Conservation (phyloP, 2,329 filamentous ascomycete species). For the Immersiporthe knoxdaviesiana region DNA sequence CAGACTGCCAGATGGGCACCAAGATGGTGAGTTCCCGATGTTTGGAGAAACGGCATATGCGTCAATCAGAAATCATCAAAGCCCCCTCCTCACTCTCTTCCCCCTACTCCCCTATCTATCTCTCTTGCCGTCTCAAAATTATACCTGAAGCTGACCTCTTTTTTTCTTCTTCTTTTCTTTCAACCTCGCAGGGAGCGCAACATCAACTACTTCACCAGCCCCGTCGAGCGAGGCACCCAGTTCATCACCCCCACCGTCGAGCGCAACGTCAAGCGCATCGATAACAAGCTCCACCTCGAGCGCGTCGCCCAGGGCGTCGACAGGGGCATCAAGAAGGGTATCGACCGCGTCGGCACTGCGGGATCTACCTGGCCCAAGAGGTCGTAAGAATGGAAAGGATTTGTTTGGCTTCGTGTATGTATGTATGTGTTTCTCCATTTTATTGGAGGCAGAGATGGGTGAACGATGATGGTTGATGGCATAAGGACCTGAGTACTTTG, state of each 20-base stretch:
- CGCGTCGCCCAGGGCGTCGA: slow-evolving; percentile 54
- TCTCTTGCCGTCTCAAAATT: not conserved
- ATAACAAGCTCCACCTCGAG: slow-evolving; percentile 53
- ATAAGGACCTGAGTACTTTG: no score
- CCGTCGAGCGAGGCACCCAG: slow-evolving; percentile 51
- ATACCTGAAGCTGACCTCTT: not conserved
- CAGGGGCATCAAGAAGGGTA: slow-evolving; percentile 50
- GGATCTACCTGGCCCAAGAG: slow-evolving; percentile 7
- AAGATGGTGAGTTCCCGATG: slow-evolving; percentile 53
- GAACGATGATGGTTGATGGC: not conserved
- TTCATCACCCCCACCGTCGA: slow-evolving; percentile 53
- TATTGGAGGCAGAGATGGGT: no score
- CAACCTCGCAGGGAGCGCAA: slow-evolving; percentile 47
- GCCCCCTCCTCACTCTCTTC: no score
- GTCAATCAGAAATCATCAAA: no score
- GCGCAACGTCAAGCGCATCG: slow-evolving; percentile 49
- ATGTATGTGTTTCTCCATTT: not conserved
- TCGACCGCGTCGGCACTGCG: slow-evolving; percentile 40
- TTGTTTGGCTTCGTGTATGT: not conserved
- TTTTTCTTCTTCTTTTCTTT: not conserved
- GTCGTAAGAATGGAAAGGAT: not conserved
- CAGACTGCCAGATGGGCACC: slow-evolving; percentile 63
- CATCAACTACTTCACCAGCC: slow-evolving; percentile 56
- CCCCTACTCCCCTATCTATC: no score
- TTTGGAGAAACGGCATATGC: no score